These are phyloP conservation scores for Pterula multifida DNA, from an alignment of 1,284 basidiomycete genomes.

Conservation along the genomic window DNA sequence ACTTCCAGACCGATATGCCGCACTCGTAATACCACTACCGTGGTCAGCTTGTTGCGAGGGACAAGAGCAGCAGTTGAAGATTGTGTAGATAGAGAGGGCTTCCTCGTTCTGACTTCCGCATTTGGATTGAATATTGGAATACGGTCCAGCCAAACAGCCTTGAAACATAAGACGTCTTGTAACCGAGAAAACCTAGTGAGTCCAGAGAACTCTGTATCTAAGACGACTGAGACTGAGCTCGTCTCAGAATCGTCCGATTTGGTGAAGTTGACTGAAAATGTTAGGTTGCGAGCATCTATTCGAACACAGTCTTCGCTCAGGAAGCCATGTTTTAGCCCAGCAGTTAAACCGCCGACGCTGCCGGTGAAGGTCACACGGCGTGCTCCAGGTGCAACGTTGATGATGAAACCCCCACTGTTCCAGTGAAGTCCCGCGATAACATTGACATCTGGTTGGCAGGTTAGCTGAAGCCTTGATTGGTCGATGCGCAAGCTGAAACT, in stretches of 20 bases:
- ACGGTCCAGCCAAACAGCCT: constrained; percentile 81
- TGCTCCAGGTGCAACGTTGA: constrained; percentile 64
- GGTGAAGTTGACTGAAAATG: constrained; percentile 57
- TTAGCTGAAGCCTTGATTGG: constrained; percentile 72
- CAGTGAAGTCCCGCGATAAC: constrained; percentile 78
- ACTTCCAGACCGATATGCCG: constrained; percentile 61
- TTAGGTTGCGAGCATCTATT: constrained; percentile 63
- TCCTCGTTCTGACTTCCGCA: constrained; percentile 9
- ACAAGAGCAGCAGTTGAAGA: constrained; percentile 13
- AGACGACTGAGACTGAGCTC: constrained; percentile 54
- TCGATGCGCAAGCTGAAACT: constrained; percentile 84
- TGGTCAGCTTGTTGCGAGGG: constrained; percentile 36
- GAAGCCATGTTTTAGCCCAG: constrained; percentile 73
- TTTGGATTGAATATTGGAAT: constrained; percentile 57
- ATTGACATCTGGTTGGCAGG: constrained; percentile 81
- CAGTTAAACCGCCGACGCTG: constrained; percentile 66
- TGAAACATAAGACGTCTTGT: constrained; percentile 81
- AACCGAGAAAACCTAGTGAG: constrained; percentile 67
- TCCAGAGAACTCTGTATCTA: constrained; percentile 70
- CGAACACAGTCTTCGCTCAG: constrained; percentile 69
- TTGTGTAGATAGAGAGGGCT: constrained; percentile 15
- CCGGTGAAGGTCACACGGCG: constrained; percentile 64
- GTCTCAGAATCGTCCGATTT: constrained; percentile 32
- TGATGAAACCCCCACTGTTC: constrained; percentile 84
- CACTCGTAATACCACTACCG: constrained; percentile 53